Evolutionary conservation across 2,329 filamentous ascomycete genomes (phyloP), one percentile per base, ranked within the genome.

Genomic region (Beauveria caledonica): DNA sequence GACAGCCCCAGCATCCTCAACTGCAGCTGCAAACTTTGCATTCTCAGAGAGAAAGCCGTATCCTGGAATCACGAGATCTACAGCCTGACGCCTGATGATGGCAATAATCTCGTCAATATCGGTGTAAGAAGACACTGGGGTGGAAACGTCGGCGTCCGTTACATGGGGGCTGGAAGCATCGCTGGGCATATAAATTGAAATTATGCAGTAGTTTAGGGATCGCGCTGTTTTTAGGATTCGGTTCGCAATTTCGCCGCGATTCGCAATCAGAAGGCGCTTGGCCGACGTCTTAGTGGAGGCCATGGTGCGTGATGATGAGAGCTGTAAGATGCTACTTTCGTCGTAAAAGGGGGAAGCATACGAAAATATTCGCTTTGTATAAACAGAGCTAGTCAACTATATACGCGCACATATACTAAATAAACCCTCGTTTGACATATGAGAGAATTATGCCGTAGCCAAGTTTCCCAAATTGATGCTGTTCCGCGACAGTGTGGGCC

Each of bases 41-140:
- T 86, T 86, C 60, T 87, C 85, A 6, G 79, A 82, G 3, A 87
- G 70, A 63, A 86, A 87, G 1, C 85, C 85, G 71, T 87, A 87
- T 3, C 85, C 85, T 0, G 85, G 84, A 52, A 86, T 82, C 17
- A 88, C 78, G 3, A 81, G 82, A 63, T 86, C 74, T 9, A 72
- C 78, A 3, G 71, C 65, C 21, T 78, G 72, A 6, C 74, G 65
- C 52, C 77, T 78, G 21, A 75, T 69, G 29, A 74, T 68, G 17
- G 64, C 62, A 9, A 73, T 56, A 21, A 71, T 69, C 11, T 66
- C 64, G 23, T 66, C 63, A 6, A 65, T 66, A 44, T 60, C 48
- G 7, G 29, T 27, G 21, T 65, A 65, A 25, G 5, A 40, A 48
- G 27, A 33, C 19, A 21, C 63, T 54, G 80, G 68, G 5, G 81